A percentile compares a stretch with the other conserved stretches of the same genome.
These are phyloP conservation scores for Rubus idaeus DNA, from an alignment of 306 rosid species.

Conservation along the genomic window DNA sequence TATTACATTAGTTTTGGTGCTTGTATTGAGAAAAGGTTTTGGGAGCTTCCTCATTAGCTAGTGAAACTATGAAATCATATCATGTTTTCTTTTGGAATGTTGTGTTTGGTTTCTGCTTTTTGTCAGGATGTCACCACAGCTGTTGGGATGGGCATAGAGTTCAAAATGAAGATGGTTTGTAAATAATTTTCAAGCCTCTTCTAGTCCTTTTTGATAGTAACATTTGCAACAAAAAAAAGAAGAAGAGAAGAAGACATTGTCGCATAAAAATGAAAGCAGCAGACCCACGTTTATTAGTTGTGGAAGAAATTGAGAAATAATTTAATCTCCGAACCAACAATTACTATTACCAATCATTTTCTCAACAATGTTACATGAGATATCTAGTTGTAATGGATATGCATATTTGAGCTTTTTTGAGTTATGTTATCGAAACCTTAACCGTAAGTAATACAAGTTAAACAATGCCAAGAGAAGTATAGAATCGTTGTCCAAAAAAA, in stretches of 20 bases:
- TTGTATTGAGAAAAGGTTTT: neutral
- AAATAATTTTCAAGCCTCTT: neutral
- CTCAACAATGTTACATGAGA: too few relatives aligned
- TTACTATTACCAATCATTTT: too few relatives aligned
- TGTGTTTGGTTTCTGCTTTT: neutral
- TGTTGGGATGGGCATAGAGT: neutral
- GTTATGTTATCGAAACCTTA: too few relatives aligned
- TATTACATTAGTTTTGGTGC: neutral
- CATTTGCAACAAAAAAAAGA: neutral
- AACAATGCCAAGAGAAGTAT: too few relatives aligned
- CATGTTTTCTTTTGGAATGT: neutral
- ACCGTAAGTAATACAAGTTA: too few relatives aligned
- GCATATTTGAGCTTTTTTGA: too few relatives aligned
- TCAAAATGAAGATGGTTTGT: neutral
- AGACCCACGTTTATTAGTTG: neutral
- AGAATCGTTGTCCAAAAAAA: too few relatives aligned
- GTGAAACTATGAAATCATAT: neutral
- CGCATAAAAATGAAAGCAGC: neutral
- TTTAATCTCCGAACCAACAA: too few relatives aligned
- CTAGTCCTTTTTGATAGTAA: neutral
- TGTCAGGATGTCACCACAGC: neutral
- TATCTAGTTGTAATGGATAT: too few relatives aligned
- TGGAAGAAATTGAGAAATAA: neutral
- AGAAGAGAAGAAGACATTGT: too few relatives aligned
- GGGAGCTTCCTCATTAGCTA: neutral